Evolutionary conservation across 352 stramenopile genomes (phyloP).

Genomic region (Globisporangium spiculum): DNA sequence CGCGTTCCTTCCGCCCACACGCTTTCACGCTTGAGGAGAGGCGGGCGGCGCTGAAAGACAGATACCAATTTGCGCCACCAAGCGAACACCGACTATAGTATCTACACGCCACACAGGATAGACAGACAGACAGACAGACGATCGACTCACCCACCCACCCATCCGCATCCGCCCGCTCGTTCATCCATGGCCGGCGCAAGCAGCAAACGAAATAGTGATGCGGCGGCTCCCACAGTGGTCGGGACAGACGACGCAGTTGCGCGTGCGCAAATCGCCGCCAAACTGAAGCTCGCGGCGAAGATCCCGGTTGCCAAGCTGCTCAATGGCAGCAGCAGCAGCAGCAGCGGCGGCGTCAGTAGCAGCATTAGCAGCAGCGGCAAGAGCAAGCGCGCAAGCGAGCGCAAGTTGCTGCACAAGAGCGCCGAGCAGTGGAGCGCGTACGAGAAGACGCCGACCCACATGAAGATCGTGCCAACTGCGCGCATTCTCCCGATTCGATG

Average conservation of each 20-base stretch:
- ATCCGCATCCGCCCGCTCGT: not conserved
- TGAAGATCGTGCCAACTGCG: constrained; percentile 43
- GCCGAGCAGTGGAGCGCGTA: constrained; percentile 60
- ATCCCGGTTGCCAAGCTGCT: constrained; percentile 13
- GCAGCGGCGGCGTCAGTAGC: not conserved
- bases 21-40: not conserved
- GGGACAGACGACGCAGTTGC: constrained; percentile 15
- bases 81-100: not conserved
- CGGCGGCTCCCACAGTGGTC: constrained; percentile 4
- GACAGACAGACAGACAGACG: not conserved
- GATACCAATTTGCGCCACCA: constrained; percentile 5
- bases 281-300: constrained; percentile 18
- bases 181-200: not conserved
- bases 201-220: not conserved
- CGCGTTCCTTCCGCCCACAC: constrained; percentile 13
- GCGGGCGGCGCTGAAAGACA: not conserved
- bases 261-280: constrained; percentile 21
- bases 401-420: constrained; percentile 73
- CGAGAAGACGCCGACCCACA: constrained; percentile 52
- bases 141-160: not conserved
- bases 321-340: constrained; percentile 12
- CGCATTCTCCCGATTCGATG: constrained; percentile 76
- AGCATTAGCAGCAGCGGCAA: constrained; percentile 17
- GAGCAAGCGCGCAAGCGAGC: constrained; percentile 20
- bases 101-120: not conserved